phyloP scores from a whole-genome alignment of 2,329 filamentous ascomycete species.

The Dothiorella sarmentorum region DNA sequence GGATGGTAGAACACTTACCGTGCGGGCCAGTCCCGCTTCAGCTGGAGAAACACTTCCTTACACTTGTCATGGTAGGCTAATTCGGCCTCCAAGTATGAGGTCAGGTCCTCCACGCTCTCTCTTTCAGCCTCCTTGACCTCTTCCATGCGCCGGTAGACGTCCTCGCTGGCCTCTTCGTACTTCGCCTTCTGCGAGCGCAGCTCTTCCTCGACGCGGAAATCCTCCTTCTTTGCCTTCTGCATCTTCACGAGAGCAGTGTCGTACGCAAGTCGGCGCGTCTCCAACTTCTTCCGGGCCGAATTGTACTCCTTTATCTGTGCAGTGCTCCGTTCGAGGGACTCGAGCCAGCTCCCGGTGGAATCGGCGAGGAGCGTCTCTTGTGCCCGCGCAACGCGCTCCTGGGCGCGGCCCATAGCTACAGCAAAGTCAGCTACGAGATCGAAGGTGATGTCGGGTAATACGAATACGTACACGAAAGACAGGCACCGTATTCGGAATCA shows the following conservation, averaged over 20 bases:
- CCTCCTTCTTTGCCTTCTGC: constrained; percentile 90
- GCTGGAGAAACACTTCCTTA: constrained; percentile 71
- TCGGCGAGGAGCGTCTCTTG: constrained; percentile 80
- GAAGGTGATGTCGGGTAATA: neutral
- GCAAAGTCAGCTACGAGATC: constrained; percentile 22
- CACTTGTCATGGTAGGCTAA: constrained; percentile 89
- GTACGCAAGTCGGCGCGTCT: constrained; percentile 82
- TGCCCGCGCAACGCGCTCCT: constrained; percentile 80
- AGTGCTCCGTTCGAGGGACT: constrained; percentile 83
- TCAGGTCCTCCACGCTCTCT: constrained; percentile 77
- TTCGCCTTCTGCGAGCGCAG: constrained; percentile 87
- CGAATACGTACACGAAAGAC: constrained; percentile 61
- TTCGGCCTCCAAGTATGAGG: constrained; percentile 80
- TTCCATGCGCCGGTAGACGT: constrained; percentile 88
- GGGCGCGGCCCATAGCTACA: constrained; percentile 72
- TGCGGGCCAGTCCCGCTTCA: constrained; percentile 67
- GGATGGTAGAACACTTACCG: constrained; percentile 43
- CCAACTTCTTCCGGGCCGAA: constrained; percentile 90
- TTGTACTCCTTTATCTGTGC: constrained; percentile 98
- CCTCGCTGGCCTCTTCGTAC: constrained; percentile 92
- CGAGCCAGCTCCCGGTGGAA: constrained; percentile 80
- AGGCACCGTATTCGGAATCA: constrained; percentile 88
- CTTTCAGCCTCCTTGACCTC: constrained; percentile 90
- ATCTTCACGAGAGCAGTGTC: constrained; percentile 86
- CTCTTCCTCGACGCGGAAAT: constrained; percentile 91